Evolutionary conservation across 2,329 filamentous ascomycete species (phyloP), one percentile per base, ranked within the genome.

Genomic region (Beauveria asiatica): DNA sequence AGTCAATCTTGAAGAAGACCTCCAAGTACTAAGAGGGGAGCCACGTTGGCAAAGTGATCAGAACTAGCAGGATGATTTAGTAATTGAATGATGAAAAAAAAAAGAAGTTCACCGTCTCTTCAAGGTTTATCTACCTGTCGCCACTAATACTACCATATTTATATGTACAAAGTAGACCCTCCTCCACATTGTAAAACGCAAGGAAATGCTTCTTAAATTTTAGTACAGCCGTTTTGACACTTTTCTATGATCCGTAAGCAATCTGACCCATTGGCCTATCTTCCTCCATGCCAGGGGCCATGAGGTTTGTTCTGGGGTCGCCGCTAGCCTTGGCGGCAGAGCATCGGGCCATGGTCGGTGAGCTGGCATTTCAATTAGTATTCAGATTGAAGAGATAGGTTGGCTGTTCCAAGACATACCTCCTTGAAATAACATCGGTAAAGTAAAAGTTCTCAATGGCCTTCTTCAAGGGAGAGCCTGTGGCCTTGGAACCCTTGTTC

Each of bases 381-480:
- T 45, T 21, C 9, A 17, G 30, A 1, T 19, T 57, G 60, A 65
- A 11, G 65, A 63, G 61, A 63, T 13, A 5, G 53, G 41, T 57
- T 27, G 3, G 45, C 9, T 56, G 23, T 27, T 39, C 17, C 50
- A 19, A 49, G 39, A 79, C 85, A 75, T 79, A 94, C 91, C 91
- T 97, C 83, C 94, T 87, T 44, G 92, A 96, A 75, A 99, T 97
- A 61, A 88, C 86, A 76, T 99, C 93, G 74, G 94, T 99, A 77
- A 97, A 96, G 80, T 92, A 99, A 76, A 99, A 99, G 80, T 99
- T 90, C 69, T 96, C 87, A 68, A 99, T 90, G 61, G 89, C 85
- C 76, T 89, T 90, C 80, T 86, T 90, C 69, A 99, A 81, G 33
- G 89, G 84, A 67, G 81, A 76, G n/a, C 85, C 86, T 45, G 80